These are phyloP conservation scores for Penicillium dipodomyicola DNA, from an alignment of 495 filamentous ascomycete genomes.

Conservation along the genomic window DNA sequence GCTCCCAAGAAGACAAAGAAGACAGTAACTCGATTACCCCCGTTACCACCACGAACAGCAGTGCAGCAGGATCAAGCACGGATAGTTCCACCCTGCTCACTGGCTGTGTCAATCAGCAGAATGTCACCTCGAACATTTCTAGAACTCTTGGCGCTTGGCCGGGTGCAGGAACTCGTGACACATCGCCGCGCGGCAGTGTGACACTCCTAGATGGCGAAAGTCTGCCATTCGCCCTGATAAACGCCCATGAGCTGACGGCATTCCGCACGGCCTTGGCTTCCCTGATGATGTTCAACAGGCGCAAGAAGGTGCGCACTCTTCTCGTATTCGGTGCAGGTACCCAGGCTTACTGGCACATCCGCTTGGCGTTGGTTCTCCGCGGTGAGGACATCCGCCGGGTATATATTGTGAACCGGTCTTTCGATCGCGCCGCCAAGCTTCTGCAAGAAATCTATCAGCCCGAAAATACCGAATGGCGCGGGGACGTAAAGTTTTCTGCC, in stretches of 20 bases:
- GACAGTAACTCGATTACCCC: constrained; percentile 12
- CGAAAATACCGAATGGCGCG: constrained; percentile 48
- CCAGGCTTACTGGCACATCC: constrained; percentile 93
- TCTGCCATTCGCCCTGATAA: constrained; percentile 72
- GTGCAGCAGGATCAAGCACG: constrained; percentile 28
- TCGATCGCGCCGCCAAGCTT: constrained; percentile 55
- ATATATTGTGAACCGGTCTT: constrained; percentile 74
- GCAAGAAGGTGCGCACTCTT: constrained; percentile 65
- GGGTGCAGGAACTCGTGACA: constrained; percentile 43
- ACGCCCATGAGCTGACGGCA: constrained; percentile 82
- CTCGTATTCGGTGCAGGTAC: constrained; percentile 86
- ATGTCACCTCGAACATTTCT: constrained; percentile 31
- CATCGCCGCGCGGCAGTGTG: constrained; percentile 73
- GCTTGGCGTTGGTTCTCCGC: constrained; percentile 72
- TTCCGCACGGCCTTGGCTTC: constrained; percentile 90
- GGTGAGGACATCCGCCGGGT: constrained; percentile 70
- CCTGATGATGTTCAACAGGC: constrained; percentile 68
- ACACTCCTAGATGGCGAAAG: constrained; percentile 70
- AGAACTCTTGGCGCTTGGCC: constrained; percentile 41
- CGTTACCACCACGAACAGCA: constrained; percentile 22
- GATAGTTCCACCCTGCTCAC: constrained; percentile 31
- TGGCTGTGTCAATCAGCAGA: constrained; percentile 37
- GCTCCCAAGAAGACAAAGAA: constrained; percentile 30
- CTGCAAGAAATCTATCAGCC: constrained; percentile 57
- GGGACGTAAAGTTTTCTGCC: constrained; percentile 66